These are phyloP conservation scores for Cephalotrichum gorgonifer DNA, from an alignment of 2,329 filamentous ascomycete genomes.

Conservation along the genomic window DNA sequence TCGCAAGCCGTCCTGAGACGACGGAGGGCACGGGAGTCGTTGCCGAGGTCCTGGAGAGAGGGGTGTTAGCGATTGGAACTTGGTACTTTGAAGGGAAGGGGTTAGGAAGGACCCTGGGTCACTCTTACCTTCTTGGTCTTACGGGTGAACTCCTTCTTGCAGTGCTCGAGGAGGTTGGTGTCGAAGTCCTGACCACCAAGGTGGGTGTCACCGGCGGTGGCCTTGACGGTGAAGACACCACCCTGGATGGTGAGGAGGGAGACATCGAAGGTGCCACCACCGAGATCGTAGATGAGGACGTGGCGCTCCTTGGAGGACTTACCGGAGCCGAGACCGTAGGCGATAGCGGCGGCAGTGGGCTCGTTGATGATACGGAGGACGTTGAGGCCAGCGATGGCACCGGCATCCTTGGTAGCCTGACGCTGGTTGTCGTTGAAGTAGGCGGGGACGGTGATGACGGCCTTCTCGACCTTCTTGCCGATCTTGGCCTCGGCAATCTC, in stretches of 20 bases:
- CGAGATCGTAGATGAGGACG: constrained; percentile 98
- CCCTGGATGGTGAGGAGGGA: constrained; percentile 98
- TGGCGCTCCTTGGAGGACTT: constrained; percentile 98
- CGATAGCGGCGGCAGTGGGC: constrained; percentile 94
- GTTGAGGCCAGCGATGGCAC: constrained; percentile 94
- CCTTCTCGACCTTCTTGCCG: constrained; percentile 98
- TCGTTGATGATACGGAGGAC: constrained; percentile 99
- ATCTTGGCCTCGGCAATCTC: constrained; percentile 98
- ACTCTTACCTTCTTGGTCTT: constrained; percentile 57
- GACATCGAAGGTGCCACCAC: constrained; percentile 99
- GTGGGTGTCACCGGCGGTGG: constrained; percentile 94
- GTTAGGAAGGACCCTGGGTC: not conserved
- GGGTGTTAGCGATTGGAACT: constrained; percentile 49
- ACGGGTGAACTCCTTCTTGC: constrained; percentile 88
- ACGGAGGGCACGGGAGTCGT: constrained; percentile 84
- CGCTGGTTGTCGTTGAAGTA: constrained; percentile 99
- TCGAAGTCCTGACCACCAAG: constrained; percentile 95
- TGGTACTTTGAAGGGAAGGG: no score
- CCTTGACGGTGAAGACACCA: constrained; percentile 98
- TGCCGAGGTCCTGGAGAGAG: constrained; percentile 54
- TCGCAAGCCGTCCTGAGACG: constrained; percentile 96
- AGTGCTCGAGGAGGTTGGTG: constrained; percentile 88
- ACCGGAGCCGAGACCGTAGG: constrained; percentile 91
- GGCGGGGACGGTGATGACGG: constrained; percentile 95
- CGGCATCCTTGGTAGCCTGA: constrained; percentile 98